phyloP scores from a whole-genome alignment of 192 early-diverging fungal species.

The Linnemannia schmuckeri region DNA sequence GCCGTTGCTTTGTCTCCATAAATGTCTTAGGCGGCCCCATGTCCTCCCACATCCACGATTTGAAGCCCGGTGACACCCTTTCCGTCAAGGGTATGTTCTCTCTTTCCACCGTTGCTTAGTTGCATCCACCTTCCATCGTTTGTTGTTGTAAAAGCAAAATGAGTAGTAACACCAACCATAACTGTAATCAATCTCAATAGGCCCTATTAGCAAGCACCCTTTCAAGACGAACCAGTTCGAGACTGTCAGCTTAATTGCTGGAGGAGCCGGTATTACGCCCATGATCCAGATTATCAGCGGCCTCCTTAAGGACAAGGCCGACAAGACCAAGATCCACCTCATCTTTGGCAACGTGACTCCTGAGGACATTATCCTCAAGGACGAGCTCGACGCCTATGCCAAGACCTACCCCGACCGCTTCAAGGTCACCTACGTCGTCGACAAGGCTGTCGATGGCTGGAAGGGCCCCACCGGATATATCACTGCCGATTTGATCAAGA shows the following conservation, averaged over 20 bases:
- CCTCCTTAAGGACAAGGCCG: conserved; percentile 70
- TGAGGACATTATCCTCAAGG: conserved; percentile 75
- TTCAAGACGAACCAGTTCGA: conserved; percentile 73
- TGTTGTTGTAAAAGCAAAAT: too few relatives aligned
- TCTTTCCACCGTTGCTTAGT: not conserved
- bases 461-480: conserved; percentile 81
- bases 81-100: conserved; percentile 68
- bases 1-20: not conserved
- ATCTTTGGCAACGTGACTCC: conserved; percentile 80
- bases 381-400: conserved; percentile 71
- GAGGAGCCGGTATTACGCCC: conserved; percentile 84
- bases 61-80: conserved; percentile 82
- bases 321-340: conserved; percentile 80
- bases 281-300: conserved; percentile 73
- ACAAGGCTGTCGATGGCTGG: conserved; percentile 77
- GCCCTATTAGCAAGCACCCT: conserved; percentile 76
- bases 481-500: conserved; percentile 76
- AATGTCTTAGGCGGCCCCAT: conserved; percentile 60
- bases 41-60: conserved; percentile 66
- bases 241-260: conserved; percentile 79
- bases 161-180: not conserved
- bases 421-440: conserved; percentile 75
- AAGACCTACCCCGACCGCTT: conserved; percentile 73
- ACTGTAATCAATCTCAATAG: conserved; percentile 26
- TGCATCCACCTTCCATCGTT: not conserved